phyloP scores from a whole-genome alignment of 108 stramenopile genomes.

The Asterionellopsis glacialis region DNA sequence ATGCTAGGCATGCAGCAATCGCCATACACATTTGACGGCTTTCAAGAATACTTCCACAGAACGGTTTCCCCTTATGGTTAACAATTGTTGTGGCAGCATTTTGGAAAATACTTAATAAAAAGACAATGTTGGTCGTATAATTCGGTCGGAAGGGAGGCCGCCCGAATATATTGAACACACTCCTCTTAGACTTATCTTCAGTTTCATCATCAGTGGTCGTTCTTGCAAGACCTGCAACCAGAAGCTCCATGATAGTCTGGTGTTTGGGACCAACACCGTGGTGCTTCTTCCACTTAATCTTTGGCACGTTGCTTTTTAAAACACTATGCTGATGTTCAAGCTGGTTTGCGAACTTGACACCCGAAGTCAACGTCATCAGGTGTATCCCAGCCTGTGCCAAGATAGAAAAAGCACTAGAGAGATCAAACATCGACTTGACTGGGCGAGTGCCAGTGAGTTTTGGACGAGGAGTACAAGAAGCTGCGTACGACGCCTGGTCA shows the following conservation, averaged over 20 bases:
- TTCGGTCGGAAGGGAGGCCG: slow-evolving; percentile 56
- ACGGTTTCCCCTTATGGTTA: slow-evolving; percentile 52
- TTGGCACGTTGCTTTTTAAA: neutral
- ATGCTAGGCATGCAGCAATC: slow-evolving; percentile 5
- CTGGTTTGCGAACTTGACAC: slow-evolving; percentile 28
- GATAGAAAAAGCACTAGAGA: slow-evolving; percentile 23
- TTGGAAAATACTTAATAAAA: slow-evolving; percentile 56
- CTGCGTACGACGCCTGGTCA: slow-evolving; percentile 25
- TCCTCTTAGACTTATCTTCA: slow-evolving; percentile 3
- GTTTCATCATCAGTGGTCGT: neutral
- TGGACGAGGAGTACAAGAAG: slow-evolving; percentile 48
- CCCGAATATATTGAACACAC: slow-evolving; percentile 24
- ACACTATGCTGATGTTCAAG: slow-evolving; percentile 18
- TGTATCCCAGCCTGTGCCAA: slow-evolving; percentile 44
- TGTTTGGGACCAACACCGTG: neutral
- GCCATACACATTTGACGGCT: slow-evolving; percentile 15
- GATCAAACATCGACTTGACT: slow-evolving; percentile 34
- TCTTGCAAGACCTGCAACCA: neutral
- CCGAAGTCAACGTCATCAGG: slow-evolving; percentile 26
- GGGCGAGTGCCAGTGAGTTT: slow-evolving; percentile 40
- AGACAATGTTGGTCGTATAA: slow-evolving; percentile 54
- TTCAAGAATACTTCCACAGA: slow-evolving; percentile 46
- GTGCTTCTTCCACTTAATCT: neutral
- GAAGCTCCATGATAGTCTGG: neutral
- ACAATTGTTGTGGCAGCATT: slow-evolving; percentile 43